Conservation (phyloP, 805 yeast genomes). For the Candida silvicultrix region DNA sequence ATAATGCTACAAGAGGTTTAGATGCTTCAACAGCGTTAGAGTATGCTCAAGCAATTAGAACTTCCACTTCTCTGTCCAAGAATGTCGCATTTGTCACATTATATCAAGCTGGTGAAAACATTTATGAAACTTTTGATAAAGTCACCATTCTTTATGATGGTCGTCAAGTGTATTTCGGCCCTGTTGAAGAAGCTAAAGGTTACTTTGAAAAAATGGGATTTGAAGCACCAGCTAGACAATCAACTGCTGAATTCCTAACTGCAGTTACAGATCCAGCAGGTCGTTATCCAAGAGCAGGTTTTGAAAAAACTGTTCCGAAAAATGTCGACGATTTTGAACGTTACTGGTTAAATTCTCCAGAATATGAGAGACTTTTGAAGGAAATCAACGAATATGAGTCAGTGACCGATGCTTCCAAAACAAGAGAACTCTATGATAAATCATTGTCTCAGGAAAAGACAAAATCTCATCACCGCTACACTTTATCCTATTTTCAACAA, state of each 20-base stretch:
- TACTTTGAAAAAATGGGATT: conserved; percentile 65
- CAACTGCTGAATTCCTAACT: conserved; percentile 67
- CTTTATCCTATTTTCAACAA: conserved; percentile 34
- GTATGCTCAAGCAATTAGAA: conserved; percentile 59
- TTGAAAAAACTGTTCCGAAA: conserved; percentile 46
- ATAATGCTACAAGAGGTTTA: conserved; percentile 81
- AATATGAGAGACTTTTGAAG: conserved; percentile 30
- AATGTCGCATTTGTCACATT: conserved; percentile 62
- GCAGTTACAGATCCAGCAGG: conserved; percentile 65
- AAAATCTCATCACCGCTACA: conserved; percentile 18
- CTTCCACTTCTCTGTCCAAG: conserved; percentile 45
- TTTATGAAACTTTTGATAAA: conserved; percentile 58
- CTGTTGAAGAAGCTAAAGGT: conserved; percentile 41
- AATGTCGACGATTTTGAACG: conserved; percentile 57
- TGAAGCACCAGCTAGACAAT: conserved; percentile 55
- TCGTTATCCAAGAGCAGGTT: conserved; percentile 42
- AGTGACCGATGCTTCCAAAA: conserved; percentile 20
- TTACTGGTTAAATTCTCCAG: conserved; percentile 48
- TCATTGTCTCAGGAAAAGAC: conserved; percentile 22
- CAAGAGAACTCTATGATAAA: conserved; percentile 24
- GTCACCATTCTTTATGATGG: conserved; percentile 56
- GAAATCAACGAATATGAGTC: conserved; percentile 40
- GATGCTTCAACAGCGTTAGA: conserved; percentile 83
- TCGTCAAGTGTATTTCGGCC: conserved; percentile 59
- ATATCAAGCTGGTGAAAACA: conserved; percentile 63